Conservation (phyloP, 306 rosid genomes). For the Trifolium subterraneum region DNA sequence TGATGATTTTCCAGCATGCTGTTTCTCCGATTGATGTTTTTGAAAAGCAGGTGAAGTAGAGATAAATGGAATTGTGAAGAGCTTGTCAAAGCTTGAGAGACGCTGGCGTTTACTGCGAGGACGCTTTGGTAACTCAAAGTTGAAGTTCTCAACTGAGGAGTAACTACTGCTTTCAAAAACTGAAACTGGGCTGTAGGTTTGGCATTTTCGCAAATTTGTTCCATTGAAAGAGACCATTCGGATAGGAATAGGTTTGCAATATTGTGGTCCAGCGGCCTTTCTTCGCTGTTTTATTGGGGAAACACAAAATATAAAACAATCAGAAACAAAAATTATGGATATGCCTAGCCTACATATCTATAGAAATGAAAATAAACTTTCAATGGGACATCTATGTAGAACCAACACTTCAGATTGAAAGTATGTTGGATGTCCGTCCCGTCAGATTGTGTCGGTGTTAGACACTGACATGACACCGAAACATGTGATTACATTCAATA, state of each 20-base stretch:
- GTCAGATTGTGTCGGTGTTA: neutral
- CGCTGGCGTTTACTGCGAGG: slow-evolving; percentile 66
- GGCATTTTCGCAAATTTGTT: slow-evolving; percentile 51
- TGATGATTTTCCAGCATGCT: slow-evolving; percentile 35
- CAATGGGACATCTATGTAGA: neutral
- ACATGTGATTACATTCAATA: no score
- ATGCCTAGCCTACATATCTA: neutral
- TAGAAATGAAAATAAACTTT: neutral
- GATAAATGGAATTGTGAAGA: slow-evolving; percentile 41
- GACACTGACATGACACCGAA: neutral
- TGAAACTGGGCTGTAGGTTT: slow-evolving; percentile 74
- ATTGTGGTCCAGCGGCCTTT: slow-evolving; percentile 40
- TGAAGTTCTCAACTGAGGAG: slow-evolving; percentile 58
- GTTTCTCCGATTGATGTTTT: slow-evolving; percentile 32
- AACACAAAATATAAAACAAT: slow-evolving; percentile 28
- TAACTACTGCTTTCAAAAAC: slow-evolving; percentile 73
- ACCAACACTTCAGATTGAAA: neutral
- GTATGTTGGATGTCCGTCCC: neutral
- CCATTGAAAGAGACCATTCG: slow-evolving; percentile 42
- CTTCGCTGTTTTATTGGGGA: slow-evolving; percentile 40
- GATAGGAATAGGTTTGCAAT: slow-evolving; percentile 38
- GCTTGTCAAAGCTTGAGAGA: slow-evolving; percentile 44
- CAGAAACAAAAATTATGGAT: slow-evolving; percentile 15
- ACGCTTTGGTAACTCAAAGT: slow-evolving; percentile 55
- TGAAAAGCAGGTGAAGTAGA: slow-evolving; percentile 25